Evolutionary conservation across 2,329 filamentous ascomycete genomes (phyloP), one percentile per base, ranked within the genome.

Genomic region (Talaromyces sp.): DNA sequence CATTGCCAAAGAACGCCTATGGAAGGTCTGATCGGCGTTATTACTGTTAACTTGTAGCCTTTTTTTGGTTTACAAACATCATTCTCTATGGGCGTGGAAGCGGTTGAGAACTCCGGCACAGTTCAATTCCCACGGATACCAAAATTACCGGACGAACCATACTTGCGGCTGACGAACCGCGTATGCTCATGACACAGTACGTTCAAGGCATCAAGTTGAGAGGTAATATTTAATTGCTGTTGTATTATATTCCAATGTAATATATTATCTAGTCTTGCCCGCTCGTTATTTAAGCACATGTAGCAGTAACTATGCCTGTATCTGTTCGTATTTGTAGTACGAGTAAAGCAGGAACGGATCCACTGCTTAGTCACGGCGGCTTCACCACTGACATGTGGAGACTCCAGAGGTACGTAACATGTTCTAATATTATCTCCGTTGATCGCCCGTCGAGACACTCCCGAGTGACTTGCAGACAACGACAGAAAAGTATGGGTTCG

Each of bases 401-500:
- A 15, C 33, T 36, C 33, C 33, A 36, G 33, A 36, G 33, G 33
- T 36, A 36, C 33, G 33, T 36, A 15, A 36, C 33, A 13, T 15
- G 13, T 17, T 4, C 33, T 36, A 36, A 36, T 15, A 36, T 15
- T 36, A 15, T 36, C 33, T 47, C 44, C 44, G 44, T 47, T 47
- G 44, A 47, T 47, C 44, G 44, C 19, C 42, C 42, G 42, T 22
- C n/a, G 7, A 47, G 19, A 22, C 9, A n/a, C 42, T 8, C 5
- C 36, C 36, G 42, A 47, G n/a, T n/a, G n/a, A n/a, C 42, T 25
- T 11, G 44, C 11, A 13, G 9, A 39, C 5, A 9, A 7, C 36
- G 7, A 47, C 13, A 25, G 1, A 11, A 22, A 44, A 22, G 19
- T 44, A 63, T 63, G 62, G 62, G 55, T 30, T 59, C 59, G 10